Evolutionary conservation across 1,284 basidiomycete species (phyloP), one percentile per base, ranked within the genome.

Genomic region (Ustilago trichophora): DNA sequence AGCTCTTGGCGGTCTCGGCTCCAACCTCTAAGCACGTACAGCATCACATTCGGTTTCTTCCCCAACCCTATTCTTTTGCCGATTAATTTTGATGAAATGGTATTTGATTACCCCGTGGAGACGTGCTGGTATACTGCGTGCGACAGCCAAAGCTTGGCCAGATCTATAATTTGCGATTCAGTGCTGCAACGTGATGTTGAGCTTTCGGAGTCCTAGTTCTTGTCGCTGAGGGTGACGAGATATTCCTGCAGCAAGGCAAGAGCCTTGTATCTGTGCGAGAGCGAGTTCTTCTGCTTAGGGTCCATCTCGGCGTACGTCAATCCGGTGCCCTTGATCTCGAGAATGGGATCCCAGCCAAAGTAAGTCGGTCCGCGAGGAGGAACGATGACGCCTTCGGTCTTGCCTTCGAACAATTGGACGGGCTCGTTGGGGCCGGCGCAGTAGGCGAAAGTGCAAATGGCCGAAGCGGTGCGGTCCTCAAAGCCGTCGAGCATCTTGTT

Each of bases 361-460:
- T 86, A 82, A 15, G 84, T 84, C 0, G 88, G 86, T 0, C 95
- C 95, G 41, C 94, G 84, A 0, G 94, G 86, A 21, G 88, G 88
- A 0, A 98, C 96, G 49, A 98, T 94, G 19, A 83, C 85, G 1
- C 95, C 95, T 38, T 91, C 87, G 1, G 93, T 97, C 18, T 86
- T 85, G 0, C 95, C 95, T 80, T 98, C 93, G 67, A 98, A 98
- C n/a, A 98, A 82, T 46, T 73, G 54, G 2, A 72, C 68, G 26
- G 58, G 55, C 18, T 67, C 29, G 0, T 32, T 64, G 6, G 72
- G 64, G 0, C 72, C 73, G 3, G 49, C 88, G 64, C 73, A 91
- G 82, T 96, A 98, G 8, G 93, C 95, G 74, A 98, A 98, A 0
- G 95, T 98, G 83, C 95, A 98, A 8, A 98, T 85, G 0, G 94